Evolutionary conservation across 352 stramenopile genomes (phyloP), one percentile per base, ranked within the genome.

Genomic region (Phytophthora boehmeriae): DNA sequence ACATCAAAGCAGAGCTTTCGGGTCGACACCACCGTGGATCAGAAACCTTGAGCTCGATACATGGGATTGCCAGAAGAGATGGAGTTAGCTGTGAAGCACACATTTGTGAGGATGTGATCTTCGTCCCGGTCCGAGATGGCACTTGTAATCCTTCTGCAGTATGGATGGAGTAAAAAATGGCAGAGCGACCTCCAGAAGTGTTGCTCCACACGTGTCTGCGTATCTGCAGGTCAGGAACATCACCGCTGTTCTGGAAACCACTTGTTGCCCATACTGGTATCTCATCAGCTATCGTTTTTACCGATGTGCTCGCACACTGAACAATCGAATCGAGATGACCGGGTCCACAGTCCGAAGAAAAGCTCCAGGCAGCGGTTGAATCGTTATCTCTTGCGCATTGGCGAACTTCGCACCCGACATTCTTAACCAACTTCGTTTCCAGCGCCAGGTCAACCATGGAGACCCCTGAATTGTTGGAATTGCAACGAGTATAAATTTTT

Each of bases 1-100:
- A 50, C 36, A 79, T 60, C 3, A 71, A 16, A 0, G 52, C 25
- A 28, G 66, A 68, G 8, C 34, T 45, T 22, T 36, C 54, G 1
- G 71, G 71, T 10, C 66, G 67, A 55, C 71, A 79, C 71, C 71
- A 79, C 23, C 67, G 54, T 28, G 54, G 35, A 13, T 73, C 68
- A n/a, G 58, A 57, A 14, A 30, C 38, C 5, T 52, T 39, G 51
- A 69, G 75, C 14, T 69, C 59, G 5, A 74, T 54, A 48, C 71
- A 79, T 23, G 71, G 71, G 6, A 76, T 65, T 22, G 59, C 53
- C 11, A 71, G 13, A 28, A 44, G 51, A 16, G 45, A 19, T 14
- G 1, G 16, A 1, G 27, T 35, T 6, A 44, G 44, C 30, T 61
- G n/a, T 3, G 49, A 30, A 8, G 22, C 11, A 28, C 67, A 75